phyloP scores from a whole-genome alignment of 2,329 filamentous ascomycete species.

The Cryphonectria carpinicola region DNA sequence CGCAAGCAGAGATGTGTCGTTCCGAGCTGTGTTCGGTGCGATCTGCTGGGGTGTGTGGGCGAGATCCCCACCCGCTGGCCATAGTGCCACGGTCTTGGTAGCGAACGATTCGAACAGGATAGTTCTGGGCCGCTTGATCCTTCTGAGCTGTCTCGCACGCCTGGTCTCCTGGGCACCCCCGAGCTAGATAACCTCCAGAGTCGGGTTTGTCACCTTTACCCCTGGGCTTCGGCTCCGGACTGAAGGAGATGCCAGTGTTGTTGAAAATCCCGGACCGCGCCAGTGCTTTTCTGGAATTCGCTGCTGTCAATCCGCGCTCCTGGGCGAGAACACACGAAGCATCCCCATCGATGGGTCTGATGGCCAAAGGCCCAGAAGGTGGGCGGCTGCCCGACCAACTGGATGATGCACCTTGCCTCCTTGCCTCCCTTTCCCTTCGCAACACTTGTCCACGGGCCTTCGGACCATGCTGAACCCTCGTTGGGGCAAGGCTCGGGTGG shows the following conservation, averaged over 20 bases:
- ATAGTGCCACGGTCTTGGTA: constrained; percentile 32
- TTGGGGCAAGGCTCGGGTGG: not conserved
- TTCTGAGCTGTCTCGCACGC: not conserved
- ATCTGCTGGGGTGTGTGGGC: not conserved
- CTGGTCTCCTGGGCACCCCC: not conserved
- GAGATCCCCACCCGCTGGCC: constrained; percentile 6
- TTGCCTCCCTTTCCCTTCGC: constrained; percentile 8
- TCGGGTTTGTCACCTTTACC: too few species aligned
- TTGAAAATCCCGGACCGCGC: constrained; percentile 9
- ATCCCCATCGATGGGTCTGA: not conserved
- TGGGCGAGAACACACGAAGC: too few species aligned
- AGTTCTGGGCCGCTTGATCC: not conserved
- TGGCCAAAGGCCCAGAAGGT: not conserved
- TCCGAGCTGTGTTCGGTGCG: not conserved
- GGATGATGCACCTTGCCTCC: constrained; percentile 29
- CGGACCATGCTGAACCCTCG: not conserved
- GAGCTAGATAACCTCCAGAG: not conserved
- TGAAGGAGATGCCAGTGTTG: constrained; percentile 11
- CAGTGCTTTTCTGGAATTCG: not conserved
- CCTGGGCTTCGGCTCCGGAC: not conserved
- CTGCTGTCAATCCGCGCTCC: constrained; percentile 4
- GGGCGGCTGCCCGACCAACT: constrained; percentile 33
- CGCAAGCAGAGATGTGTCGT: not conserved
- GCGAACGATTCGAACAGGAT: constrained; percentile 26
- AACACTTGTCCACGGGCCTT: too few species aligned